Conservation (phyloP, 768 basidiomycete genomes). For the Lactifluus hygrophoroides region DNA sequence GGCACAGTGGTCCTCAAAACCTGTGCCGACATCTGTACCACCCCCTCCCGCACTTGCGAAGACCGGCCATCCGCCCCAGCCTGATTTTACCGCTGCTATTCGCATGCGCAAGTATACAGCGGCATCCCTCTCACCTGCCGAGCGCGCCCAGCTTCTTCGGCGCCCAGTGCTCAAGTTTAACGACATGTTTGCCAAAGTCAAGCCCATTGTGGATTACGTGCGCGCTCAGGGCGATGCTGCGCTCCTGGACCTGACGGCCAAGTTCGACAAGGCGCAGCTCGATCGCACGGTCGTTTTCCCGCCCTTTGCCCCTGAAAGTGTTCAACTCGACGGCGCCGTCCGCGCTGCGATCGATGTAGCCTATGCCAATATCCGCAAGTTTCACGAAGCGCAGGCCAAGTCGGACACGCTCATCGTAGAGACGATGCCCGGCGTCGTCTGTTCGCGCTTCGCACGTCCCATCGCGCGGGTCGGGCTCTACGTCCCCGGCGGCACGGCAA, state of each 20-base stretch:
- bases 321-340: slow-evolving; percentile 53
- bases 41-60: slow-evolving; percentile 17
- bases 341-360: slow-evolving; percentile 81
- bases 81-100: slow-evolving; percentile 43
- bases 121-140: slow-evolving; percentile 35
- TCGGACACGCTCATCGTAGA: slow-evolving; percentile 69
- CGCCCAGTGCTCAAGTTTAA: slow-evolving; percentile 84
- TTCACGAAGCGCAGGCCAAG: slow-evolving; percentile 85
- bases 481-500: slow-evolving; percentile 94
- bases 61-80: slow-evolving; percentile 22
- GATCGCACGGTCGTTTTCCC: slow-evolving; percentile 64
- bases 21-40: slow-evolving; percentile 19
- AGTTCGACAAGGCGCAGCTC: slow-evolving; percentile 81
- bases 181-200: slow-evolving; percentile 89
- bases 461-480: slow-evolving; percentile 94
- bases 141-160: slow-evolving; percentile 64
- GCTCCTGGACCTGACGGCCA: slow-evolving; percentile 80
- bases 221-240: slow-evolving; percentile 78
- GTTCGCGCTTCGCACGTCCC: slow-evolving; percentile 91
- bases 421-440: slow-evolving; percentile 97
- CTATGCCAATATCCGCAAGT: slow-evolving; percentile 84
- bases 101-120: slow-evolving; percentile 72
- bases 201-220: slow-evolving; percentile 88
- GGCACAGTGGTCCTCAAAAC: slow-evolving; percentile 49
- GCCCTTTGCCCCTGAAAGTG: slow-evolving; percentile 62